Percentiles rank a stretch among this genome's conserved stretches.
These are phyloP conservation scores for Ophiocordyceps camponoti-floridani DNA, from an alignment of 2,329 filamentous ascomycete genomes.

Conservation along the genomic window DNA sequence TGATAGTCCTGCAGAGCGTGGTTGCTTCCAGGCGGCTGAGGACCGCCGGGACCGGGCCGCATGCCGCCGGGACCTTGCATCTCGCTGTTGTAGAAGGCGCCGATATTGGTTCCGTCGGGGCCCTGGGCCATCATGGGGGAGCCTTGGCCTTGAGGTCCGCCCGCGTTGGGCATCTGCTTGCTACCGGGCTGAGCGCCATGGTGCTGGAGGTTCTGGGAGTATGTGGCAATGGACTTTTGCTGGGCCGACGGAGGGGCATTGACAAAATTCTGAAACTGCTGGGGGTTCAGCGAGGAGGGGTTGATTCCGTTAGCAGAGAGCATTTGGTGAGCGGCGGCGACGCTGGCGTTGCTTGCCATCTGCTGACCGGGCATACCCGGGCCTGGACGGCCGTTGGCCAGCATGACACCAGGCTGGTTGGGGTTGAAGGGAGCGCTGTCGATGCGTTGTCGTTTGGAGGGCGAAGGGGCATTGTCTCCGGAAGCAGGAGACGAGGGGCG, in stretches of 20 bases:
- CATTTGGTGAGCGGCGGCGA: conserved; percentile 38
- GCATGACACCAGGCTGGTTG: conserved; percentile 45
- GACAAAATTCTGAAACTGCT: conserved; percentile 53
- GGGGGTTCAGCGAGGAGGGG: conserved; percentile 50
- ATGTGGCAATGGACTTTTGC: conserved; percentile 73
- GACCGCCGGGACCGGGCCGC: conserved; percentile 31
- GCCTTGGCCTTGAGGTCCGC: conserved; percentile 55
- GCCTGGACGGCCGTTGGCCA: conserved; percentile 53
- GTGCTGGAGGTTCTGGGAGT: conserved; percentile 70
- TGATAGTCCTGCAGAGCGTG: conserved; percentile 76
- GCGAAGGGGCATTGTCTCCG: conserved; percentile 77
- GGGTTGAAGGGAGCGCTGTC: conserved; percentile 55
- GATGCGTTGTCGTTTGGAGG: conserved; percentile 74
- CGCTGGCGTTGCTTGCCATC: conserved; percentile 34
- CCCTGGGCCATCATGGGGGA: conserved; percentile 69
- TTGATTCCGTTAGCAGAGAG: conserved; percentile 57
- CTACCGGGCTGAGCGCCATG: conserved; percentile 67
- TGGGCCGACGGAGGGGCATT: conserved; percentile 42
- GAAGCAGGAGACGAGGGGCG: conserved; percentile 68
- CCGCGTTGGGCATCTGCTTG: conserved; percentile 59
- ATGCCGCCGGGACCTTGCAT: conserved; percentile 40
- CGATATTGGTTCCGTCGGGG: conserved; percentile 41
- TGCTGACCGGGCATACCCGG: conserved; percentile 58
- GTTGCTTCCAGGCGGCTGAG: conserved; percentile 40
- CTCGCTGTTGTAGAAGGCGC: conserved; percentile 43